These are phyloP conservation scores for Taiozyma onychis DNA, from an alignment of 1,139 yeast genomes.

Conservation along the genomic window DNA sequence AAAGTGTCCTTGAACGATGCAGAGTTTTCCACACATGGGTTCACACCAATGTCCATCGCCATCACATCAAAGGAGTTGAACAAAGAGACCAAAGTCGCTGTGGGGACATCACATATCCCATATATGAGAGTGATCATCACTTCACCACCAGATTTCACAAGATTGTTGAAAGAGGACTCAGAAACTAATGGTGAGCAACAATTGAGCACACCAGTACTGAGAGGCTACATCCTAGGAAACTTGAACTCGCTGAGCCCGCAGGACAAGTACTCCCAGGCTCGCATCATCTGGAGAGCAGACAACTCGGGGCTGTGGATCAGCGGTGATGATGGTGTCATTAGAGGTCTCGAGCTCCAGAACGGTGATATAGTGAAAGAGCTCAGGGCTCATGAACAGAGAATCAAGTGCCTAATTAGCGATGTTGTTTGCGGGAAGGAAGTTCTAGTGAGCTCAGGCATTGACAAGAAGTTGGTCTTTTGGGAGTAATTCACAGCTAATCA, in stretches of 20 bases:
- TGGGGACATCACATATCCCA: slow-evolving; percentile 74
- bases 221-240: slow-evolving; percentile 49
- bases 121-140: slow-evolving; percentile 60
- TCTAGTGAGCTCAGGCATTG: slow-evolving; percentile 42
- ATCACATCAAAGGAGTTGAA: slow-evolving; percentile 4
- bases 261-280: slow-evolving; percentile 60
- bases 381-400: slow-evolving; percentile 35
- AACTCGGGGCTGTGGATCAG: slow-evolving; percentile 55
- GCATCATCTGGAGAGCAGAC: slow-evolving; percentile 36
- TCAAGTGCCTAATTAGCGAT: slow-evolving; percentile 35
- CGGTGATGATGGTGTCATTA: slow-evolving; percentile 62
- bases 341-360: slow-evolving; percentile 48
- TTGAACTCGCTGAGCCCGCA: slow-evolving; percentile 61
- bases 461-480: slow-evolving; percentile 29
- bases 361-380: slow-evolving; percentile 29
- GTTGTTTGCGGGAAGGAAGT: slow-evolving; percentile 28
- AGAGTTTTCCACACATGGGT: slow-evolving; percentile 62
- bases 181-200: slow-evolving; percentile 4
- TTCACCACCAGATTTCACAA: slow-evolving; percentile 32
- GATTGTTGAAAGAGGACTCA: slow-evolving; percentile 9
- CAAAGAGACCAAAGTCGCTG: slow-evolving; percentile 31
- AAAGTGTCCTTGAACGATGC: slow-evolving; percentile 69
- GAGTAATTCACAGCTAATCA: neutral
- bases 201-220: slow-evolving; percentile 20
- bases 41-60: slow-evolving; percentile 29